Evolutionary conservation across 1,139 yeast genomes (phyloP).

Genomic region (Blastobotrys aristatus): DNA sequence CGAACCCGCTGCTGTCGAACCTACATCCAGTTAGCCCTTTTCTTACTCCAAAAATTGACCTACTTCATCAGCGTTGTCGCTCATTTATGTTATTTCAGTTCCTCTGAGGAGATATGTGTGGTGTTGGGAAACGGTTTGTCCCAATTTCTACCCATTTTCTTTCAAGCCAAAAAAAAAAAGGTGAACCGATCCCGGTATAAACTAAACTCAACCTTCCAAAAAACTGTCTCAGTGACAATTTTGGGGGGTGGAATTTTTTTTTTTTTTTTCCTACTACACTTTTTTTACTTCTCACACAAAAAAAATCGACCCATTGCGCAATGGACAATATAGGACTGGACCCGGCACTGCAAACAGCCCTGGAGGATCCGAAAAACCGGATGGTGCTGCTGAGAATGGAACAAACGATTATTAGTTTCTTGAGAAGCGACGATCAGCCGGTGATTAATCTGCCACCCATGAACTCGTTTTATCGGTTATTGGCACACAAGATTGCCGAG

Average conservation of each 20-base stretch:
- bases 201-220: no score
- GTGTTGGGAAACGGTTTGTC: no score
- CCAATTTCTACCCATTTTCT: no score
- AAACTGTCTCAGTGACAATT: no score
- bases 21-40: slow-evolving; percentile 19
- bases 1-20: slow-evolving; percentile 31
- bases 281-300: neutral
- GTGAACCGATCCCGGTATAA: no score
- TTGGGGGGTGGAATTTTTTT: no score
- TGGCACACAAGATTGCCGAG: slow-evolving; percentile 66
- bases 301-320: no score
- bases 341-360: slow-evolving; percentile 39
- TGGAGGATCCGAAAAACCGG: slow-evolving; percentile 47
- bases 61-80: slow-evolving; percentile 23
- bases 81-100: no score
- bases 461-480: slow-evolving; percentile 62
- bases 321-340: slow-evolving; percentile 11
- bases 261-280: neutral
- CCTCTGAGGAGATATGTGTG: no score
- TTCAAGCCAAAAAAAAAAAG: no score
- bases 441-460: slow-evolving; percentile 47
- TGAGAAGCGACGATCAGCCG: slow-evolving; percentile 37
- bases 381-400: slow-evolving; percentile 52
- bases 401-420: slow-evolving; percentile 39
- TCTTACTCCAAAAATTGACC: slow-evolving; percentile 6